A percentile compares a stretch with the other conserved stretches of the same genome.
phyloP scores from a whole-genome alignment of 441 rosid species.

The Erodium moschatum region DNA sequence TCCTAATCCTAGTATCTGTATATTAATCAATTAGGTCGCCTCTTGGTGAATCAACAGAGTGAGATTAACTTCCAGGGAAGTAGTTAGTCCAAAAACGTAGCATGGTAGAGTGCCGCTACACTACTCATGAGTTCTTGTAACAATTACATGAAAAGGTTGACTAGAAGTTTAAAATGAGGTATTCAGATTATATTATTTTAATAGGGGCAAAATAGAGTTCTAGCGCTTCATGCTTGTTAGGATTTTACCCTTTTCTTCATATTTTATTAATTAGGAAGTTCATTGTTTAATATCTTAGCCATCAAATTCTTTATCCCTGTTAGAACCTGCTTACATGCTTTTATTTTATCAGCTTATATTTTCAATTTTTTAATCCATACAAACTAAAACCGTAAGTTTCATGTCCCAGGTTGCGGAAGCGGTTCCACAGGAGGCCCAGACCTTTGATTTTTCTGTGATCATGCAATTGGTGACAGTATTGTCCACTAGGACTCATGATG shows the following conservation, averaged over 20 bases:
- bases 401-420: conserved; percentile 77
- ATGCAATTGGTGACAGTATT: conserved; percentile 71
- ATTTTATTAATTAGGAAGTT: background rate
- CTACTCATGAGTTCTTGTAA: background rate
- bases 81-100: background rate
- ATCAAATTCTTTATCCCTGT: background rate
- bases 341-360: background rate
- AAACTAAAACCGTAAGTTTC: conserved; percentile 3
- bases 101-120: background rate
- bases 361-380: background rate
- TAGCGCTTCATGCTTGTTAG: background rate
- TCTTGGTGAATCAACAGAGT: background rate
- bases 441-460: conserved; percentile 62
- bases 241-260: background rate
- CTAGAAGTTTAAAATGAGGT: background rate
- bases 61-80: background rate
- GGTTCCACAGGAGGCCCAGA: conserved; percentile 56
- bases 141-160: background rate
- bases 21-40: background rate
- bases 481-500: conserved; percentile 46
- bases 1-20: background rate
- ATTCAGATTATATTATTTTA: background rate
- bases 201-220: background rate
- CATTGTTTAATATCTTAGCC: background rate
- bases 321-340: background rate